Evolutionary conservation across 345 rosid species (phyloP), one percentile per base, ranked within the genome.

Genomic region (Sapria himalayana): DNA sequence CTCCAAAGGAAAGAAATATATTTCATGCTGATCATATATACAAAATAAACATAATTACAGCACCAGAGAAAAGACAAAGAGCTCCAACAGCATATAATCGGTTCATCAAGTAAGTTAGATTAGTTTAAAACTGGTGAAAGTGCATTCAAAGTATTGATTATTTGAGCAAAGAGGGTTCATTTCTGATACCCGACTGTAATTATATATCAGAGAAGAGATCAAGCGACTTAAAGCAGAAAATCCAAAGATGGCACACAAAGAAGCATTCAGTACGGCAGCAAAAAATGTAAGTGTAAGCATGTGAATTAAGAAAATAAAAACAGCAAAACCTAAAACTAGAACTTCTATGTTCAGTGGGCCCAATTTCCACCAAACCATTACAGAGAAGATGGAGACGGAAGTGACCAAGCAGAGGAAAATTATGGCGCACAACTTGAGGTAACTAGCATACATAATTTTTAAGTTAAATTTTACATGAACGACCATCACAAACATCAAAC

Each of bases 31-130:
- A n/a, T n/a, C n/a, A n/a, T n/a, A n/a, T n/a, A n/a, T n/a, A n/a
- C n/a, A n/a, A n/a, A n/a, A n/a, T n/a, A n/a, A n/a, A n/a, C n/a
- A n/a, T n/a, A n/a, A n/a, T 11, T 38, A 29, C 61, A 91, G 99
- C 99, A 2, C 96, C 96, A 12, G 93, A 84, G 85, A 91, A 71
- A 61, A 72, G 99, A 46, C 99, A 77, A 56, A 68, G 99, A 67
- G 92, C 93, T 56, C 96, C 96, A 51, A 79, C 96, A 9, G 92
- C 95, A 37, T 91, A 91, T 48, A 84, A 91, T 45, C 59, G 74
- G 46, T 91, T 91, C 76, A 91, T 91, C 72, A 91, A 84, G 99
- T 84, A 73, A 67, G 54, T 23, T 20, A 22, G 11, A 5, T 12
- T 7, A 20, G 8, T n/a, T n/a, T n/a, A n/a, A n/a, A n/a, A n/a